phyloP scores from a whole-genome alignment of 176 grass and related monocot species.

The Oryza punctata region DNA sequence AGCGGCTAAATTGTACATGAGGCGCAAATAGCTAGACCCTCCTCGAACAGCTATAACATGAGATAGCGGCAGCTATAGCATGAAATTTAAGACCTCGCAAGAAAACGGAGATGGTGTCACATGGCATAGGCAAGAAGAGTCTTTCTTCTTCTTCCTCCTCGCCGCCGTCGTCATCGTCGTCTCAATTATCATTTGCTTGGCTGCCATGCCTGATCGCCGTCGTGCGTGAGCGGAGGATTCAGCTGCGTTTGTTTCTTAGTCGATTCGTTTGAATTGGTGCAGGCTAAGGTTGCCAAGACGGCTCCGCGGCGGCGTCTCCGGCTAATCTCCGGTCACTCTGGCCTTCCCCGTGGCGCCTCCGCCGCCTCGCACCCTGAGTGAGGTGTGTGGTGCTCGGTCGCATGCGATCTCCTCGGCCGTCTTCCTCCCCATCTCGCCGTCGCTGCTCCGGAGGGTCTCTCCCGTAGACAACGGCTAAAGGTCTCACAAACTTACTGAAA shows the following conservation, averaged over 20 bases:
- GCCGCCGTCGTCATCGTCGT: neutral
- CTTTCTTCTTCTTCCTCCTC: neutral
- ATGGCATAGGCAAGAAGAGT: neutral
- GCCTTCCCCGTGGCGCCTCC: constrained; percentile 50
- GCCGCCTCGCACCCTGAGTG: constrained; percentile 53
- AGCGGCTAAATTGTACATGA: too few species aligned
- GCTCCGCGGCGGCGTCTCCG: constrained; percentile 37
- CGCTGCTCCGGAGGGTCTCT: constrained; percentile 51
- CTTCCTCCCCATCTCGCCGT: constrained; percentile 28
- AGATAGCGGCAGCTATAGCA: too few species aligned
- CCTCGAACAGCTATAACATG: too few species aligned
- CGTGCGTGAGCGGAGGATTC: neutral
- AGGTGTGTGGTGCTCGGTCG: constrained; percentile 52
- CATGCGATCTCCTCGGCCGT: constrained; percentile 37
- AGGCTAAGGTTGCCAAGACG: constrained; percentile 49
- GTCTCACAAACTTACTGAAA: neutral
- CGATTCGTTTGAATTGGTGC: constrained; percentile 29
- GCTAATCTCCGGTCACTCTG: constrained; percentile 64
- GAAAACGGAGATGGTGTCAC: too few species aligned
- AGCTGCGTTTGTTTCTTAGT: neutral
- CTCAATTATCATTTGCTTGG: neutral
- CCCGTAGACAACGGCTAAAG: constrained; percentile 84
- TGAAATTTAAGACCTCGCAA: neutral
- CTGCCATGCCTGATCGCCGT: neutral
- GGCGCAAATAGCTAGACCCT: too few species aligned